These are phyloP conservation scores for Sporothrix globosa DNA, from an alignment of 2,329 filamentous ascomycete species.

Conservation along the genomic window DNA sequence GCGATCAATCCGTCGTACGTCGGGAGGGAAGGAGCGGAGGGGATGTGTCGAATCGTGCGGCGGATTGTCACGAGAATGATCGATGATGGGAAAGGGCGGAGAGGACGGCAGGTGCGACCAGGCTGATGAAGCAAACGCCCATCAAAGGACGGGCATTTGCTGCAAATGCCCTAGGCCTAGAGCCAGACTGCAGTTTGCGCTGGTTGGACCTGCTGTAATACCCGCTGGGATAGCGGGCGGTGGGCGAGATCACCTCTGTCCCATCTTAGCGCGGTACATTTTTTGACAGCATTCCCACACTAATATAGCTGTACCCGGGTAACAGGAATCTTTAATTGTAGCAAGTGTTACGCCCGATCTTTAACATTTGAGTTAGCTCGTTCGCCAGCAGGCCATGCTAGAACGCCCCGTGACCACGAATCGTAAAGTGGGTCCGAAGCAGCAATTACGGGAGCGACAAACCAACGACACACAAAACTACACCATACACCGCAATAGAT, in stretches of 20 bases:
- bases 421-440: constrained; percentile 21
- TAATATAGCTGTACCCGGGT: background rate
- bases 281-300: background rate
- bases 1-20: background rate
- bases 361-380: constrained; percentile 11
- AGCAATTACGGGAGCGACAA: background rate
- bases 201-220: constrained; percentile 13
- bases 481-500: constrained; percentile 3
- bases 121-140: constrained; percentile 26
- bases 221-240: background rate
- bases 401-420: constrained; percentile 19
- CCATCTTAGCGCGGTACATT: constrained; percentile 3
- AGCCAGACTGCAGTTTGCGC: background rate
- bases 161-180: constrained; percentile 16
- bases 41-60: constrained; percentile 1
- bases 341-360: constrained; percentile 13
- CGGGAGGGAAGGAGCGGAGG: constrained; percentile 11
- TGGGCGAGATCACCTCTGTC: background rate
- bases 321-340: constrained; percentile 1
- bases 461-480: constrained; percentile 6
- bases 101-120: constrained; percentile 27
- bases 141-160: constrained; percentile 18
- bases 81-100: constrained; percentile 18
- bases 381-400: constrained; percentile 3
- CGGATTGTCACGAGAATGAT: constrained; percentile 27